Percentiles rank a stretch among this genome's conserved stretches.
These are phyloP conservation scores for Clonostachys rosea DNA, from an alignment of 2,329 filamentous ascomycete genomes.

Conservation along the genomic window DNA sequence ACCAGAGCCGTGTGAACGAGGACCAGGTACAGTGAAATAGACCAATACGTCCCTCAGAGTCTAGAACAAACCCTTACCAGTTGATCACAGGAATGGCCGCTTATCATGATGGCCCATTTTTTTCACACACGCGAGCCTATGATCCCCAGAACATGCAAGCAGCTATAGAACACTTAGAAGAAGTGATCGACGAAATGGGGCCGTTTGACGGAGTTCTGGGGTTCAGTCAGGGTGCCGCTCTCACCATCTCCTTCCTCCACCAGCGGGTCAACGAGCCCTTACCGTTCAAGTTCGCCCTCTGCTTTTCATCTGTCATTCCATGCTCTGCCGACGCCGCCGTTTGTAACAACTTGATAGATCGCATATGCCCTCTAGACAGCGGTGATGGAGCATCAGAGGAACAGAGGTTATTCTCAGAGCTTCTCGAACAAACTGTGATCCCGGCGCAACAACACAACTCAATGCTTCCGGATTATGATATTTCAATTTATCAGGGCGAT, in stretches of 20 bases:
- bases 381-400: background rate
- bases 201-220: conserved; percentile 66
- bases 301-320: background rate
- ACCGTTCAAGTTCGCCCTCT: background rate
- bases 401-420: background rate
- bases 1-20: conserved; percentile 1
- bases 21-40: background rate
- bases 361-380: too few species aligned
- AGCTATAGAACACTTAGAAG: background rate
- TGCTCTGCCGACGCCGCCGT: background rate
- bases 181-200: background rate
- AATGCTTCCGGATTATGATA: background rate
- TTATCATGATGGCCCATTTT: background rate
- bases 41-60: too few species aligned
- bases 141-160: background rate
- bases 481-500: background rate
- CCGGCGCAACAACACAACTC: background rate
- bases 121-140: background rate
- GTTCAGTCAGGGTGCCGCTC: conserved; percentile 75
- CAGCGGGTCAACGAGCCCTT: background rate
- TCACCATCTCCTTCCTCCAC: conserved; percentile 34
- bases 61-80: too few species aligned
- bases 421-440: background rate
- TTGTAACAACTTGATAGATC: background rate
- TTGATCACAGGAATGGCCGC: too few species aligned